Percentiles rank a stretch among this genome's conserved stretches.
Conservation (phyloP, 495 filamentous ascomycete genomes). For the Neurospora sublineolata region DNA sequence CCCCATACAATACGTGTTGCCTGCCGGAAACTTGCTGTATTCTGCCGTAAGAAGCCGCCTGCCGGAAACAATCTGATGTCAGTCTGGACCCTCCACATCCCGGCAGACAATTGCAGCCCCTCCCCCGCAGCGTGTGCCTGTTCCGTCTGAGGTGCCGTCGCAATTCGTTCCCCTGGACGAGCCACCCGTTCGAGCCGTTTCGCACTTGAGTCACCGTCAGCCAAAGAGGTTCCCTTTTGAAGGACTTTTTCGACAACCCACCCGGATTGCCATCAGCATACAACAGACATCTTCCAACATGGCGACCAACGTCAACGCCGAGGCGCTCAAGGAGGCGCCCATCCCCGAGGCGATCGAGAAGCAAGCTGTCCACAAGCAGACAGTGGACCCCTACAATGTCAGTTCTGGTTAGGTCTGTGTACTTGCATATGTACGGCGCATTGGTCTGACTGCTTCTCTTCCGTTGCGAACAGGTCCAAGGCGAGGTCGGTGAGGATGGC, state of each 20-base stretch:
- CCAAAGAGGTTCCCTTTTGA: neutral
- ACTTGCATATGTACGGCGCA: neutral
- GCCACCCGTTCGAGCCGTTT: neutral
- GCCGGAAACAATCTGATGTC: neutral
- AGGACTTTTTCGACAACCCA: neutral
- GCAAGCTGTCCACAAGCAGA: conserved; percentile 36
- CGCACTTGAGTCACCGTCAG: neutral
- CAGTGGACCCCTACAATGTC: conserved; percentile 60
- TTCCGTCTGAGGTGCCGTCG: neutral
- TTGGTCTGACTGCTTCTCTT: neutral
- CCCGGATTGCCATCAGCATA: neutral
- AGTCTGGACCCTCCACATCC: neutral
- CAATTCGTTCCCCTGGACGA: neutral
- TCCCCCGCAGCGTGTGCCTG: neutral
- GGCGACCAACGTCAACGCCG: conserved; percentile 18
- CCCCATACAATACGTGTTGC: neutral
- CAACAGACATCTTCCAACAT: conserved; percentile 2
- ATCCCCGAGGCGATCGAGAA: conserved; percentile 10
- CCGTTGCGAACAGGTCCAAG: conserved; percentile 34
- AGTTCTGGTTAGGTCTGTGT: neutral
- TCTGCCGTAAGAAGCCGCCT: neutral
- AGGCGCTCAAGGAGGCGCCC: conserved; percentile 19
- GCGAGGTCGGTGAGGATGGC: conserved; percentile 56
- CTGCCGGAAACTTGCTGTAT: neutral
- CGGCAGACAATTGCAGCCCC: neutral